These are phyloP conservation scores for Oryza meridionalis DNA, from an alignment of 176 grass and related monocot genomes.

Conservation along the genomic window DNA sequence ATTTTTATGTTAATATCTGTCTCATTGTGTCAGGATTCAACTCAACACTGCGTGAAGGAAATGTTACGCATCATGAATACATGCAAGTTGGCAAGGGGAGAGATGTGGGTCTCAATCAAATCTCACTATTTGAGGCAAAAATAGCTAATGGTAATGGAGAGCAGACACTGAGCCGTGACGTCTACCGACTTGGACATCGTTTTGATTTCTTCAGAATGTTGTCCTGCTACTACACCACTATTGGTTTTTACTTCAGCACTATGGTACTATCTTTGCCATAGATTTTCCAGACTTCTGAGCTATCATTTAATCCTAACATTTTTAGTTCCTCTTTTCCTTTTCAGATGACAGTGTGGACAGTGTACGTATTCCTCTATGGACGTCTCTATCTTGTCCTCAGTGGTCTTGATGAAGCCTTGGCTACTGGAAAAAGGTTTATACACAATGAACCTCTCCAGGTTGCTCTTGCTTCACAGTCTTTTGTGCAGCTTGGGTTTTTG, in stretches of 20 bases:
- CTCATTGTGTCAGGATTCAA: constrained; percentile 73
- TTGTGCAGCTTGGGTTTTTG: constrained; percentile 92
- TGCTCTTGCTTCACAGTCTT: constrained; percentile 87
- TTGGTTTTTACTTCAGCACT: constrained; percentile 95
- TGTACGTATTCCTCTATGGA: constrained; percentile 94
- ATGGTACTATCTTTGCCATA: constrained; percentile 55
- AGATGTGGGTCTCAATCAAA: constrained; percentile 96
- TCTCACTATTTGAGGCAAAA: constrained; percentile 93
- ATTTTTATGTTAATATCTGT: constrained; percentile 9
- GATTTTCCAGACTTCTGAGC: constrained; percentile 22
- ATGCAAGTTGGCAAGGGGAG: constrained; percentile 99
- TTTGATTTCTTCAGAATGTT: constrained; percentile 99
- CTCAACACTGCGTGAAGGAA: constrained; percentile 92
- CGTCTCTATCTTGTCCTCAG: constrained; percentile 90
- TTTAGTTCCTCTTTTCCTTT: constrained; percentile 28
- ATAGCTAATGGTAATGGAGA: constrained; percentile 95
- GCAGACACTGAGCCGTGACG: constrained; percentile 81
- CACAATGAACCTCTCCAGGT: constrained; percentile 88
- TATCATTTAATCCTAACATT: constrained; percentile 28
- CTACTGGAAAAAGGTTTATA: constrained; percentile 61
- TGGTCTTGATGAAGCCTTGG: constrained; percentile 70
- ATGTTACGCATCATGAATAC: constrained; percentile 97
- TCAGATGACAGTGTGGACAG: constrained; percentile 85
- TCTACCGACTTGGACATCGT: constrained; percentile 86
- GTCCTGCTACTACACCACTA: constrained; percentile 92